phyloP scores from a whole-genome alignment of 495 filamentous ascomycete genomes.

The Penicillium odoratum region DNA sequence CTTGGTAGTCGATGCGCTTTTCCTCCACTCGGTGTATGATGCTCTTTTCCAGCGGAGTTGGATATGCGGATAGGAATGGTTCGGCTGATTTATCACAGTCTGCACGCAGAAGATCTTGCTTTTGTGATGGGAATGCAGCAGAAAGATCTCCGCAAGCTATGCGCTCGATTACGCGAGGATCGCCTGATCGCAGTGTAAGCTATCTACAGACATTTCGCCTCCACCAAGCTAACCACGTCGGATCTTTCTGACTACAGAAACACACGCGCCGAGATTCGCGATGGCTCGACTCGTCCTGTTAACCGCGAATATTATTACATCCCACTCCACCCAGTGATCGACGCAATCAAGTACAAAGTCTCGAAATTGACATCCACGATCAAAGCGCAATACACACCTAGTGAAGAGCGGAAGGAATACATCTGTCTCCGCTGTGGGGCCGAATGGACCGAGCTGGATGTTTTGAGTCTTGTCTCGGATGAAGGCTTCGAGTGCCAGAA shows the following conservation, averaged over 20 bases:
- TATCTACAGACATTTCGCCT: background rate
- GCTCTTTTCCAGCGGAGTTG: slow-evolving; percentile 4
- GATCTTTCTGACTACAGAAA: slow-evolving; percentile 50
- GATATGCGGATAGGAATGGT: slow-evolving; percentile 6
- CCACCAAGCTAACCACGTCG: slow-evolving; percentile 4
- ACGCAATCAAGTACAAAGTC: slow-evolving; percentile 94
- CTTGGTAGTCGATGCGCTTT: slow-evolving; percentile 87
- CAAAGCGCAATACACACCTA: slow-evolving; percentile 74
- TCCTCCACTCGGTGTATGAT: slow-evolving; percentile 81
- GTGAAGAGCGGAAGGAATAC: slow-evolving; percentile 86
- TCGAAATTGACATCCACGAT: slow-evolving; percentile 81
- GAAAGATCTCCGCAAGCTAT: slow-evolving; percentile 87
- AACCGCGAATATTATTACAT: slow-evolving; percentile 95
- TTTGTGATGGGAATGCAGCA: slow-evolving; percentile 80
- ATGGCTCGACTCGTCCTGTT: slow-evolving; percentile 76
- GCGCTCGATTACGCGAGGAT: slow-evolving; percentile 78
- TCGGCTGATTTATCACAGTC: slow-evolving; percentile 40
- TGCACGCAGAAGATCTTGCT: slow-evolving; percentile 85
- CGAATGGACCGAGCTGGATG: slow-evolving; percentile 84
- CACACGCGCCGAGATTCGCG: slow-evolving; percentile 74
- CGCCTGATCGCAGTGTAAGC: slow-evolving; percentile 77
- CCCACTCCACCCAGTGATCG: slow-evolving; percentile 89
- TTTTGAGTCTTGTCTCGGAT: slow-evolving; percentile 64
- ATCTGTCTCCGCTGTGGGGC: slow-evolving; percentile 75
- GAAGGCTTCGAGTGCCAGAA: slow-evolving; percentile 80